These are phyloP conservation scores for Strobilomyces confusus DNA, from an alignment of 768 basidiomycete genomes.

Conservation along the genomic window DNA sequence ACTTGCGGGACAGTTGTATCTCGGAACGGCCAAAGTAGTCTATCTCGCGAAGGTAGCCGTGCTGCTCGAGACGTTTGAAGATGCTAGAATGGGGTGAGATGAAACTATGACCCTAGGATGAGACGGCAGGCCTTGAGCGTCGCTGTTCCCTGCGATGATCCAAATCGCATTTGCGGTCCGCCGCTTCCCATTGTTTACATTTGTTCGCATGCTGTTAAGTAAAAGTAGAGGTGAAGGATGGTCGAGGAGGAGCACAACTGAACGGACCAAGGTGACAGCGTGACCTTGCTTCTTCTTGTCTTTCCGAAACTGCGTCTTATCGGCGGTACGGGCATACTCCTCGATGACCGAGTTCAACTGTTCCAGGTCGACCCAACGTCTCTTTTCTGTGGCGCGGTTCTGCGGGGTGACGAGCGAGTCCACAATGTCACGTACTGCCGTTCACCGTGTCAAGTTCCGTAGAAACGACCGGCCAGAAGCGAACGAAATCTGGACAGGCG, in stretches of 20 bases:
- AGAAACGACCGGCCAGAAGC: background rate
- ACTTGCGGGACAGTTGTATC: background rate
- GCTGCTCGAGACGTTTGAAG: conserved; percentile 4
- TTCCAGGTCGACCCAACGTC: background rate
- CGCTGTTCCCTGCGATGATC: background rate
- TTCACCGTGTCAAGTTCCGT: background rate
- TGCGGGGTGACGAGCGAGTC: background rate
- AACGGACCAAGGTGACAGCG: background rate
- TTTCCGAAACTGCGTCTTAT: background rate
- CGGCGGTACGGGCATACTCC: background rate
- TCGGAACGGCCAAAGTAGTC: background rate
- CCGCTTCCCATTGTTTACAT: background rate
- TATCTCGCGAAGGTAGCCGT: conserved; percentile 8
- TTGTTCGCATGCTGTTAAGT: background rate
- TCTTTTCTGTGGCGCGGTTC: background rate
- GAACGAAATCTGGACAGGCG: background rate
- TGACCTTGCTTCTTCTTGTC: background rate
- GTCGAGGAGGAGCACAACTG: background rate
- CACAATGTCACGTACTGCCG: background rate
- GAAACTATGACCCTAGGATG: background rate
- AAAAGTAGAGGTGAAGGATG: background rate
- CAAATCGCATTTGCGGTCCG: background rate
- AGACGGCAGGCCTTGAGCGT: background rate
- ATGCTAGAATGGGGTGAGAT: conserved; percentile 1
- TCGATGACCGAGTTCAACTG: background rate